Base-by-base conservation (phyloP, 192 early-diverging fungal genomes). In the Lobulomyces angularis region DNA sequence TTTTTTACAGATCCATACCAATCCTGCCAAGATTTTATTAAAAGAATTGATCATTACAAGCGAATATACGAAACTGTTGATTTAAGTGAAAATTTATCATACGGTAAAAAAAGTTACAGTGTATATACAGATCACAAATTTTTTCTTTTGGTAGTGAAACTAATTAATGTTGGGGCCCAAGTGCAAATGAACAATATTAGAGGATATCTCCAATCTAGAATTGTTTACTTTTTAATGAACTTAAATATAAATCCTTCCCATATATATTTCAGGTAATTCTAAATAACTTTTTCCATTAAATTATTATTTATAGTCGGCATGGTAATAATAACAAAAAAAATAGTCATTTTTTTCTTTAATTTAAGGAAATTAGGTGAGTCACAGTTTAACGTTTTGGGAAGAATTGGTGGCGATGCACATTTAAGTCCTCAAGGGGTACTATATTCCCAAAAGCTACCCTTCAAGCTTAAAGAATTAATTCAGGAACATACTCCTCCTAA, bases 201-300 rank as follows among this genome's bases (percentile, higher is more conserved):
- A 34, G 91, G 93, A 40, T 96, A 95, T 58, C 69, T 99, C 26
- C 83, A 97, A 62, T 88, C 88, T 40, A 71, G 92, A 27, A 88
- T 99, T 43, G 90, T 96, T 12, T 97, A 96, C 65, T 97, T 90
- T 59, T 59, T 99, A 51, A 96, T 97, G 92, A 99, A 99, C 58
- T 72, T 99, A 27, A 93, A 99, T 64, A 95, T 90, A 47, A 79
- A 82, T 3, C 90, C 96, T 21, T 77, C 86, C 41, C 83, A 77
- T 49, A 88, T 97, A 41, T 89, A 91, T 62, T 93, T 93, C 51
- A 65, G 42, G 2, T 55, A 64, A 5, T 60, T 68, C n/a, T 5
- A 11, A 20, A 36, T 21, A 21, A 32, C 37, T 46, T 36, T 11
- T 14, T 50, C 41, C 29, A 33, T 47, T 31, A 14, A 48, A 23